Evolutionary conservation across 768 basidiomycete genomes (phyloP), one percentile per base, ranked within the genome.

Genomic region (Kwoniella europaea): DNA sequence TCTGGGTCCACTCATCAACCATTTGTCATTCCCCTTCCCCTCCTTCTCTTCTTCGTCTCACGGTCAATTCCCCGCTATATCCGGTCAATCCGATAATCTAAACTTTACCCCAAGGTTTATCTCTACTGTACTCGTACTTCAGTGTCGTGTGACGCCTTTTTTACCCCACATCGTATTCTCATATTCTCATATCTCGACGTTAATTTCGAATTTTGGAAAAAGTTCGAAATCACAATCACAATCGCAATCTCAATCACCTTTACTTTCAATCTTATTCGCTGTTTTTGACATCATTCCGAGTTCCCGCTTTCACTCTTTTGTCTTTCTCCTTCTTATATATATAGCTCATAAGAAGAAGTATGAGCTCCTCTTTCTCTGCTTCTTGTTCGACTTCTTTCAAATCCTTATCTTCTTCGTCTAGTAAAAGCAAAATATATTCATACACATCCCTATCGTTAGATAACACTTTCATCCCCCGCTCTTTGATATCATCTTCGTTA

Each of bases 121-220:
- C 15, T 29, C 12, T 27, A 15, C 15, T 27, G 27, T 27, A 27
- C 27, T 27, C 27, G 27, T 27, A 20, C 52, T 53, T n/a, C 3
- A 20, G 13, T 43, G 42, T 61, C 59, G 59, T 44, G 59, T 61
- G 59, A 61, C 59, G 59, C 35, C 41, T 61, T 61, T 61, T 35
- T 59, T 61, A 44, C 59, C 59, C 59, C 59, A 61, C 59, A 46
- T 59, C 35, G 7, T 27, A 41, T 10, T 29, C 24, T 13, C 18
- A 22, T 13, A 41, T 27, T 27, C 24, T 10, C 57, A 10, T 12
- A 61, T 16, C 43, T n/a, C 3, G n/a, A 42, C 13, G 9, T 43
- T n/a, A 43, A 18, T 61, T 61, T 61, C 59, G 59, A 61, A 61
- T 61, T 61, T 61, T 18, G 12, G 3, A 7, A 61, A 12, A 16